A percentile compares a stretch with the other conserved stretches of the same genome.
Evolutionary conservation across 2,329 filamentous ascomycete species (phyloP).

Genomic region (Amauroascus niger): DNA sequence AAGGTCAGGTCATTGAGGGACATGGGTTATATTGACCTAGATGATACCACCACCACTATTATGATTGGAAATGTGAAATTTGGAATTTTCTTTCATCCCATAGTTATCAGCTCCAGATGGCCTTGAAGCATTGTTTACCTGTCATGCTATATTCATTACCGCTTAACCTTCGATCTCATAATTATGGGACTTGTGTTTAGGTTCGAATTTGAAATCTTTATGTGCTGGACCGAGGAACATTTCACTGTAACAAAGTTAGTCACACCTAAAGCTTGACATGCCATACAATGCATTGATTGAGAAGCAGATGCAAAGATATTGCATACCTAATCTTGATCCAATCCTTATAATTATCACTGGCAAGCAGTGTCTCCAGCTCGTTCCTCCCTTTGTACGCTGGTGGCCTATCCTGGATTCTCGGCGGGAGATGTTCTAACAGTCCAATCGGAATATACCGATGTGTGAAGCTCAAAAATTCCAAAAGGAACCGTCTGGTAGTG

Average conservation of each 20-base stretch:
- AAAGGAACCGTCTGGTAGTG: slow-evolving; percentile 78
- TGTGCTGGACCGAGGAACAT: slow-evolving; percentile 95
- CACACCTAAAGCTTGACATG: neutral
- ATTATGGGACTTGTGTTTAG: slow-evolving; percentile 92
- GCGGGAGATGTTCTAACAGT: slow-evolving; percentile 76
- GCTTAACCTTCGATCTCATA: slow-evolving; percentile 57
- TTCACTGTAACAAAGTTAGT: slow-evolving; percentile 51
- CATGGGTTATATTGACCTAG: too few relatives aligned
- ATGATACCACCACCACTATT: too few relatives aligned
- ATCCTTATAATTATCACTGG: slow-evolving; percentile 84
- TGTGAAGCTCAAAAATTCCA: slow-evolving; percentile 93
- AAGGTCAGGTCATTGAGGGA: too few relatives aligned
- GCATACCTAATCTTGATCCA: slow-evolving; percentile 97
- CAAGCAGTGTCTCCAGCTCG: slow-evolving; percentile 87
- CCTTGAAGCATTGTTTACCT: too few relatives aligned
- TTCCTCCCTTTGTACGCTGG: slow-evolving; percentile 74
- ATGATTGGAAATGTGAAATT: too few relatives aligned
- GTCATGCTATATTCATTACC: neutral
- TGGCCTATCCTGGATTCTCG: slow-evolving; percentile 78
- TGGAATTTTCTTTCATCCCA: neutral
- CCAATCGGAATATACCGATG: slow-evolving; percentile 87
- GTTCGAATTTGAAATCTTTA: slow-evolving; percentile 83
- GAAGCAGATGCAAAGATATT: neutral
- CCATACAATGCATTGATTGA: neutral
- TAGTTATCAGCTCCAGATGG: neutral